These are phyloP conservation scores for Gossypium schwendimanii DNA, from an alignment of 441 rosid species.

Conservation along the genomic window DNA sequence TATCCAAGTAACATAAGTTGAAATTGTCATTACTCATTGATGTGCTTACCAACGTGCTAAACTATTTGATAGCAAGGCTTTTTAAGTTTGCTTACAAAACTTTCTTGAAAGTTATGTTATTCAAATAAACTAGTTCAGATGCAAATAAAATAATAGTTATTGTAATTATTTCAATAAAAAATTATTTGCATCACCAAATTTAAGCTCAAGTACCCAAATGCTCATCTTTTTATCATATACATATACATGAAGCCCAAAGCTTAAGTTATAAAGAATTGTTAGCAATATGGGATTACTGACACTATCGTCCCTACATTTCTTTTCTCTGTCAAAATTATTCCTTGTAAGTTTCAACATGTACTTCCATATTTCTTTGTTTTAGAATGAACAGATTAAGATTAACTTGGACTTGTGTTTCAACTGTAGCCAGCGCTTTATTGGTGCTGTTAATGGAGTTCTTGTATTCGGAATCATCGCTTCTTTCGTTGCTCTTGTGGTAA, in stretches of 20 bases:
- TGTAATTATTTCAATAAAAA: no score
- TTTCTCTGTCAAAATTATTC: not conserved
- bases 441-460: conserved; percentile 74
- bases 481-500: conserved; percentile 88
- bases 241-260: no score
- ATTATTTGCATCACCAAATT: no score
- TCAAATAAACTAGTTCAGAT: no score
- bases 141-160: no score
- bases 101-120: no score
- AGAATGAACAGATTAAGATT: not conserved
- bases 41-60: not conserved
- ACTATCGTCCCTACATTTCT: not conserved
- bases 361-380: not conserved
- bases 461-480: conserved; percentile 61
- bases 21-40: not conserved
- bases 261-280: no score
- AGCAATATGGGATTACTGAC: no score
- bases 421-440: conserved; percentile 80
- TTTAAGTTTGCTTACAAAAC: no score
- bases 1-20: not conserved
- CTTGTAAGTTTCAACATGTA: not conserved
- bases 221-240: no score
- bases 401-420: conserved; percentile 3
- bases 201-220: no score
- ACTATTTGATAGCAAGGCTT: not conserved